Base-by-base conservation (phyloP, 805 yeast species). In the Kodamaea kakaduensis region DNA sequence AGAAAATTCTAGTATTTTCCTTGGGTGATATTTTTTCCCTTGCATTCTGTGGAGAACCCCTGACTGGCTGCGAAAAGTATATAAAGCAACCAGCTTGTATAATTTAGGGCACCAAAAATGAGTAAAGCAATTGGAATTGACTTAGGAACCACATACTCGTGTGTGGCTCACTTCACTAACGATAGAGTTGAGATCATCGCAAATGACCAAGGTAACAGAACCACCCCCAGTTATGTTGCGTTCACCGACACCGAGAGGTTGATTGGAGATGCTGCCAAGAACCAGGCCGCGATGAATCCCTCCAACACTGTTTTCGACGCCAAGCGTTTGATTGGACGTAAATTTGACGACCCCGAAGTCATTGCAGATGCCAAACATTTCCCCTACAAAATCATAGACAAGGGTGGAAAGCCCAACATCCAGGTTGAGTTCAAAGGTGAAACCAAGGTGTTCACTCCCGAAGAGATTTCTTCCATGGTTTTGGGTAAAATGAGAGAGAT, bases 121-220 rank as follows among this genome's bases (percentile, higher is more conserved):
- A 40, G 50, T 31, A 51, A 42, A 41, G 55, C 52, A 73, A 84
- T 85, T 49, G 95, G 97, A 75, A 90, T 90, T 58, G 96, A 87
- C 76, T 82, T 88, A 73, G 96, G 97, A 61, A 89, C 97, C 46
- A 89, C 97, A 5, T 89, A 89, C 77, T 89, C 96, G 9, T 89
- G 97, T 78, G 97, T 90, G 44, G 97, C 96, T 56, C 57, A 52
- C 42, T 52, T 47, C 32, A 43, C 66, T 33, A 83, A 84, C 53
- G 94, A 85, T 59, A 74, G 95, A 54, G 97, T 89, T 42, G 97
- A 90, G 59, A 89, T 89, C 58, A 79, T 89, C 56, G 96, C 97
- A 54, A 89, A 89, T 59, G 96, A 89, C 65, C 97, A 90, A 72
- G 97, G 97, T 74, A 89, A 90, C 77, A 84, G 97, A 75, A 90